Evolutionary conservation across 306 rosid genomes (phyloP).

Genomic region (Cucurbita argyrosperma): DNA sequence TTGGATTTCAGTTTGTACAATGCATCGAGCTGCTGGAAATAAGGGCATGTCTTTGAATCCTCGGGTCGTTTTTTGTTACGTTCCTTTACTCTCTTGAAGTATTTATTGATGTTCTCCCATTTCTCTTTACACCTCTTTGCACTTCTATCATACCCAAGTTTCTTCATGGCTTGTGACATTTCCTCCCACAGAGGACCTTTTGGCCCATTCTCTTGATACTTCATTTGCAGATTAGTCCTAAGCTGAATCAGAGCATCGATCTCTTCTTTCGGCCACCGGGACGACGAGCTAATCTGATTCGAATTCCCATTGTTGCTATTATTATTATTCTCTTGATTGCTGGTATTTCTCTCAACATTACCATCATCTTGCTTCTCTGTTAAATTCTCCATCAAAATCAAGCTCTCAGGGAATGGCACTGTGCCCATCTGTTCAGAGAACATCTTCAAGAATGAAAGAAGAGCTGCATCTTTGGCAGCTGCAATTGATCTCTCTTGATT

Average conservation of each 20-base stretch:
- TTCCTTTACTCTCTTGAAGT: constrained; percentile 70
- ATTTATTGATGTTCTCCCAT: constrained; percentile 94
- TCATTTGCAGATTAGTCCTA: constrained; percentile 41
- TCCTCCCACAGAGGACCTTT: constrained; percentile 80
- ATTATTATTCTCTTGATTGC: constrained; percentile 16
- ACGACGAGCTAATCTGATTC: constrained; percentile 26
- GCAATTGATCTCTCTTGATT: constrained; percentile 62
- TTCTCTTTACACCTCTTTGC: constrained; percentile 88
- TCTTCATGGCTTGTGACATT: constrained; percentile 47
- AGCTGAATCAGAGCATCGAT: constrained; percentile 59
- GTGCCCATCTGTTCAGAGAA: constrained; percentile 27
- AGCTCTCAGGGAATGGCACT: constrained; percentile 6
- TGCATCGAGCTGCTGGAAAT: constrained; percentile 56
- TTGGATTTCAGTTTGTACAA: constrained; percentile 32
- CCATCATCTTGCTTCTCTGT: constrained; percentile 20
- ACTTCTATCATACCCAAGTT: constrained; percentile 45
- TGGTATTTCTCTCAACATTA: constrained; percentile 12
- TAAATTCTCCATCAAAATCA: constrained; percentile 1
- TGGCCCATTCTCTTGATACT: constrained; percentile 35
- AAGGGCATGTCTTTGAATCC: constrained; percentile 73
- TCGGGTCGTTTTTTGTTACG: constrained; percentile 49
- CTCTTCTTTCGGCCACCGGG: constrained; percentile 78
- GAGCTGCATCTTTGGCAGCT: constrained; percentile 64
- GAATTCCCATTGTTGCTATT: constrained; percentile 19
- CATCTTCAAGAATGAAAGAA: constrained; percentile 44